Percentiles rank a stretch among this genome's conserved stretches.
Conservation (phyloP, 2,329 filamentous ascomycete species). For the Ambrosiella xylebori region DNA sequence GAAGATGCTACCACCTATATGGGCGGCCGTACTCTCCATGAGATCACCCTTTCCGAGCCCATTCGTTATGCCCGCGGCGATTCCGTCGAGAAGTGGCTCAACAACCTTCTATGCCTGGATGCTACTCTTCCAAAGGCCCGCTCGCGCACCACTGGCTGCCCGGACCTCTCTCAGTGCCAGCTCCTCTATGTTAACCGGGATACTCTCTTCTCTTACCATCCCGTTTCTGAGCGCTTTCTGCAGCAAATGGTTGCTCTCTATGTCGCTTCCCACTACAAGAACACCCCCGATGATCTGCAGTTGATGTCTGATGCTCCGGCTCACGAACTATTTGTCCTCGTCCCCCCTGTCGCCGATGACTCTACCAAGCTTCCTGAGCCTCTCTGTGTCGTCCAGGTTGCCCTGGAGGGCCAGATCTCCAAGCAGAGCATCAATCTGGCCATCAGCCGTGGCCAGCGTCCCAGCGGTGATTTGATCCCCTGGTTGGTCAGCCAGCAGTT, state of each 20-base stretch:
- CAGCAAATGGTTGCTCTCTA: conserved; percentile 98
- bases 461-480: conserved; percentile 83
- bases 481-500: conserved; percentile 98
- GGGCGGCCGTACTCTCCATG: conserved; percentile 64
- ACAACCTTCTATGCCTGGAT: conserved; percentile 82
- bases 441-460: conserved; percentile 72
- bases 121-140: conserved; percentile 71
- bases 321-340: conserved; percentile 88
- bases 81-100: conserved; percentile 88
- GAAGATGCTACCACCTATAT: conserved; percentile 35
- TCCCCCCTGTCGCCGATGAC: conserved; percentile 65
- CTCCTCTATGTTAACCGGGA: conserved; percentile 89
- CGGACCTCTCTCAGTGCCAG: conserved; percentile 81
- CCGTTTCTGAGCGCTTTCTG: conserved; percentile 88
- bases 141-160: conserved; percentile 56
- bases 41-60: conserved; percentile 84
- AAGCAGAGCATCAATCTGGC: conserved; percentile 80
- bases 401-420: conserved; percentile 88
- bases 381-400: conserved; percentile 84
- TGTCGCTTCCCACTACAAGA: conserved; percentile 95
- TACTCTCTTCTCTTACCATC: conserved; percentile 94
- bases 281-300: conserved; percentile 93
- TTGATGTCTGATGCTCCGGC: conserved; percentile 96
- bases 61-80: conserved; percentile 90
- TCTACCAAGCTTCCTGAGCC: conserved; percentile 74